Percentiles rank a stretch among this genome's conserved stretches.
phyloP scores from a whole-genome alignment of 805 yeast genomes.

The Saccharomycopsis sp. region DNA sequence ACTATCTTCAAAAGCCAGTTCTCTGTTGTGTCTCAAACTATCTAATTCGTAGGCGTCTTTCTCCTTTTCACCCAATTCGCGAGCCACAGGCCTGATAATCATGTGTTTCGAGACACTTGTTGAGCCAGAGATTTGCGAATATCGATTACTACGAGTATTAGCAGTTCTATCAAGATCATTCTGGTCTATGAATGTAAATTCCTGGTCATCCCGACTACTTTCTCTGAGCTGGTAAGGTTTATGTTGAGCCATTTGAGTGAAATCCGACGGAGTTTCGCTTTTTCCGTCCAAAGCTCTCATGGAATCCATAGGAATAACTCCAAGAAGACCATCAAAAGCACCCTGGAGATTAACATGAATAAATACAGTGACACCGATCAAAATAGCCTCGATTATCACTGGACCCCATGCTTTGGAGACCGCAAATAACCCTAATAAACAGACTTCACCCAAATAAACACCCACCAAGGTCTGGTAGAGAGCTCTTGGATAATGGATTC shows the following conservation, averaged over 20 bases:
- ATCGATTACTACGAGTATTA: background rate
- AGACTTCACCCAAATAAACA: conserved; percentile 78
- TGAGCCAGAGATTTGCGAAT: background rate
- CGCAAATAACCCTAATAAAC: conserved; percentile 78
- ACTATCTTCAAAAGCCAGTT: background rate
- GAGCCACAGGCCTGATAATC: background rate
- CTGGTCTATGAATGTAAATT: background rate
- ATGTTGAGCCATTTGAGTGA: background rate
- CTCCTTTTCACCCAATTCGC: background rate
- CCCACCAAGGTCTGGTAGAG: conserved; percentile 85
- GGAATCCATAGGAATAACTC: conserved; percentile 58
- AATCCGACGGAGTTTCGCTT: conserved; percentile 54
- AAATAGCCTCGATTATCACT: conserved; percentile 63
- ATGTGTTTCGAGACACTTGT: background rate
- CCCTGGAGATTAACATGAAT: conserved; percentile 55
- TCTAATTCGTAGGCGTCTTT: background rate
- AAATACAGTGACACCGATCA: conserved; percentile 59
- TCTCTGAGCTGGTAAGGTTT: background rate
- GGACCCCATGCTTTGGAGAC: conserved; percentile 97
- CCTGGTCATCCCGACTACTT: background rate
- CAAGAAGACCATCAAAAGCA: conserved; percentile 60
- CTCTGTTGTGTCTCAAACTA: background rate
- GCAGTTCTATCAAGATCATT: background rate
- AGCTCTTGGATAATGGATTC: conserved; percentile 82
- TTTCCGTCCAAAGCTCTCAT: conserved; percentile 75